Percentiles rank a stretch among this genome's conserved stretches.
These are phyloP conservation scores for Aegilops sharonensis DNA, from an alignment of 176 grass and related monocot genomes.

Conservation along the genomic window DNA sequence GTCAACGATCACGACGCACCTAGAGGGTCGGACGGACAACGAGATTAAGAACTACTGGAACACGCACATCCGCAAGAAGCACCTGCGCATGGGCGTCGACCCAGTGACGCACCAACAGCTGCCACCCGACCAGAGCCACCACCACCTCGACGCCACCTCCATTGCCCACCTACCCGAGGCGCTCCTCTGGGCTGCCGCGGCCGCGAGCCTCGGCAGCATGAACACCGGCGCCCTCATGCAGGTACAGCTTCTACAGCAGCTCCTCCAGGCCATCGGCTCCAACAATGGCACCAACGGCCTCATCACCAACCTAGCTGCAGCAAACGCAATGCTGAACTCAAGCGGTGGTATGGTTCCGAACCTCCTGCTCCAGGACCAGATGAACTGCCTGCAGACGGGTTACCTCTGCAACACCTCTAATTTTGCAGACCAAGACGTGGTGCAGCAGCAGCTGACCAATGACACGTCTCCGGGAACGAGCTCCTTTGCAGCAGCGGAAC, in stretches of 20 bases:
- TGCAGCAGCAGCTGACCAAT: neutral
- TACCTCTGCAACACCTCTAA: neutral
- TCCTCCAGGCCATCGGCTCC: slow-evolving; percentile 20
- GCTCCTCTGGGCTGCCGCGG: slow-evolving; percentile 6
- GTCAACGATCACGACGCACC: slow-evolving; percentile 61
- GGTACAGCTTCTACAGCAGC: slow-evolving; percentile 38
- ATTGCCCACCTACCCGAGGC: neutral
- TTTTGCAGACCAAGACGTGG: neutral
- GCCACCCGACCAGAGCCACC: neutral
- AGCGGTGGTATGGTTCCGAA: neutral
- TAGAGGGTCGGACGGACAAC: slow-evolving; percentile 60
- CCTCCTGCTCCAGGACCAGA: slow-evolving; percentile 12
- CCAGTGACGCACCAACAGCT: slow-evolving; percentile 57
- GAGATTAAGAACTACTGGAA: slow-evolving; percentile 78
- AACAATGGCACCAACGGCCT: neutral
- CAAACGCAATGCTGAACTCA: slow-evolving; percentile 1
- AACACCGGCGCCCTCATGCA: slow-evolving; percentile 2
- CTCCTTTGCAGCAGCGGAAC: neutral
- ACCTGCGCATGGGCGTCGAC: slow-evolving; percentile 58
- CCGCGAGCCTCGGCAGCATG: slow-evolving; percentile 20
- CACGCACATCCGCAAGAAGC: slow-evolving; percentile 72
- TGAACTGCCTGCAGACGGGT: neutral
- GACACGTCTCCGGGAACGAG: neutral
- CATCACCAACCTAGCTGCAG: neutral
- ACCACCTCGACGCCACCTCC: neutral